These are phyloP conservation scores for Aristolochia fimbriata DNA, from an alignment of 164 flowering plant genomes.

Conservation along the genomic window DNA sequence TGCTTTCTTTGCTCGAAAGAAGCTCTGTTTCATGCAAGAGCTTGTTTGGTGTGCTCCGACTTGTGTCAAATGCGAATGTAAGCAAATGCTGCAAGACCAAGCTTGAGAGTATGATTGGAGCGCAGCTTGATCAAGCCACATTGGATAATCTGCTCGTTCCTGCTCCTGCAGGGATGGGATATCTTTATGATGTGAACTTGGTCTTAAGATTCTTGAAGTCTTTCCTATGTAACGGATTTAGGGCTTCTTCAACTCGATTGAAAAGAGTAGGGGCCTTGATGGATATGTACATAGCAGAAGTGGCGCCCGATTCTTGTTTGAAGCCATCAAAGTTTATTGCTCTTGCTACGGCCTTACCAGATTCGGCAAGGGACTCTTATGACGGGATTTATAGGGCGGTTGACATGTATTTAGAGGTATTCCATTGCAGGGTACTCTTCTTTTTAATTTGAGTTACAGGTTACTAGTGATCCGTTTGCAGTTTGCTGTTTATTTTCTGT, in stretches of 20 bases:
- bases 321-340: constrained; percentile 58
- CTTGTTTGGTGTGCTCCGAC: constrained; percentile 44
- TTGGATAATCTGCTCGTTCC: constrained; percentile 67
- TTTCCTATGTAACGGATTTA: constrained; percentile 25
- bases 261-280: constrained; percentile 46
- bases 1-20: constrained; percentile 43
- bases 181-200: constrained; percentile 58
- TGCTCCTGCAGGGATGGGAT: constrained; percentile 34
- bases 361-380: constrained; percentile 55
- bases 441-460: background rate
- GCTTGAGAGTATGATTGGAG: constrained; percentile 66
- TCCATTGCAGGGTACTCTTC: background rate
- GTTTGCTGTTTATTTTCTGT: too few species aligned
- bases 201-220: constrained; percentile 52
- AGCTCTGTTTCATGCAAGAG: constrained; percentile 42
- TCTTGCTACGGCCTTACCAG: constrained; percentile 49
- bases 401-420: constrained; percentile 73
- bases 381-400: constrained; percentile 59
- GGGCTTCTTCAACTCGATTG: constrained; percentile 19
- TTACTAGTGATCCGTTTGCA: background rate
- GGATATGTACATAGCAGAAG: constrained; percentile 59
- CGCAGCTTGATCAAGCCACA: constrained; percentile 56
- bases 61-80: constrained; percentile 27
- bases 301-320: constrained; percentile 60
- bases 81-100: constrained; percentile 28